phyloP scores from a whole-genome alignment of 2,329 filamentous ascomycete species.

The Beauveria medogensis region DNA sequence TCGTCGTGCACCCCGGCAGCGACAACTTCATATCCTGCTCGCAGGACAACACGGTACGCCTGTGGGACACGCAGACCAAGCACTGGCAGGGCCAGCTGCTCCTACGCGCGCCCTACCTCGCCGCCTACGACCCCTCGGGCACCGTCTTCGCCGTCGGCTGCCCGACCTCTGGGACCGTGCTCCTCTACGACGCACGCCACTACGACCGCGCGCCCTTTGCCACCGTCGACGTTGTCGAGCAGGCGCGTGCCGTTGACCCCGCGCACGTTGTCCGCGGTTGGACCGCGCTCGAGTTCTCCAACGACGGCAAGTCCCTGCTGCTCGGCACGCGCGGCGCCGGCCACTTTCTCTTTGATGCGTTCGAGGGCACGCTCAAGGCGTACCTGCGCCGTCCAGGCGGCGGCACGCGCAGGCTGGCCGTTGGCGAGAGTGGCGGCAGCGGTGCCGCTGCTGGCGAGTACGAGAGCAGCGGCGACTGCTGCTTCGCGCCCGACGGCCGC shows the following conservation, averaged over 20 bases:
- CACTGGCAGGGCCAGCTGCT: slow-evolving; percentile 74
- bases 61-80: slow-evolving; percentile 82
- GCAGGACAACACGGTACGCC: slow-evolving; percentile 79
- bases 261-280: slow-evolving; percentile 62
- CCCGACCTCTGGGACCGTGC: slow-evolving; percentile 66
- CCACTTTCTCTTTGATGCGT: slow-evolving; percentile 91
- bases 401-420: slow-evolving; percentile 42
- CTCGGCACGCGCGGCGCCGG: slow-evolving; percentile 76
- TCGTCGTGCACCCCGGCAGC: slow-evolving; percentile 74
- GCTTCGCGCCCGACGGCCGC: slow-evolving; percentile 81
- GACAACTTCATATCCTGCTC: slow-evolving; percentile 92
- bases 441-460: slow-evolving; percentile 36
- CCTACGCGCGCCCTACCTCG: slow-evolving; percentile 71
- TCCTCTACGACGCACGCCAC: slow-evolving; percentile 90
- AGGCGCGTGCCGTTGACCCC: slow-evolving; percentile 38
- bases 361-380: slow-evolving; percentile 70
- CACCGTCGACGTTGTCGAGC: slow-evolving; percentile 69
- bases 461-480: slow-evolving; percentile 68
- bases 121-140: slow-evolving; percentile 86
- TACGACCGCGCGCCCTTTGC: slow-evolving; percentile 88
- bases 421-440: slow-evolving; percentile 39
- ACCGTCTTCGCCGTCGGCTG: slow-evolving; percentile 86
- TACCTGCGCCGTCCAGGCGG: slow-evolving; percentile 56
- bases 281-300: slow-evolving; percentile 92
- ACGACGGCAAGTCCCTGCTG: slow-evolving; percentile 83